These are phyloP conservation scores for Umbelopsis sp. DNA, from an alignment of 192 early-diverging fungal species.

Conservation along the genomic window DNA sequence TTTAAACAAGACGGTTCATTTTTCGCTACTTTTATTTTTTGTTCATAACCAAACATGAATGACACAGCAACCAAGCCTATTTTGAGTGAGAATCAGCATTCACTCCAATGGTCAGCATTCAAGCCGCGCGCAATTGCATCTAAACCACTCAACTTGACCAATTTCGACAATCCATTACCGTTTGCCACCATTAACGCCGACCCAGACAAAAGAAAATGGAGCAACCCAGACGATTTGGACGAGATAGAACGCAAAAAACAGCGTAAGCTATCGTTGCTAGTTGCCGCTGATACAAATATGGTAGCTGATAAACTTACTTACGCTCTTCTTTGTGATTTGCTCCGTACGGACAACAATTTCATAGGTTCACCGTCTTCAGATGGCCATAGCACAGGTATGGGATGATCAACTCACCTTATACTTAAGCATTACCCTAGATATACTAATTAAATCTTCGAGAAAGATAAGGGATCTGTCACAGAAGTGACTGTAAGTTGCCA, in stretches of 20 bases:
- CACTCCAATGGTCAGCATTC: slow-evolving; percentile 17
- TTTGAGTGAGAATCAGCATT: background rate
- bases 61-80: background rate
- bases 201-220: slow-evolving; percentile 2
- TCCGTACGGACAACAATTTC: background rate
- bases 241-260: slow-evolving; percentile 6
- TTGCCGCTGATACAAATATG: background rate
- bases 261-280: background rate
- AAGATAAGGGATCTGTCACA: too few relatives aligned
- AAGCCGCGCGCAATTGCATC: slow-evolving; percentile 16
- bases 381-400: slow-evolving; percentile 9
- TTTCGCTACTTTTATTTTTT: too few relatives aligned
- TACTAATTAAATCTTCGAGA: background rate
- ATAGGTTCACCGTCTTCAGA: background rate
- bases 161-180: slow-evolving; percentile 12
- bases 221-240: background rate
- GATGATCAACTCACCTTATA: too few relatives aligned
- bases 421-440: background rate
- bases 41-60: background rate
- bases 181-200: background rate
- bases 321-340: too few relatives aligned
- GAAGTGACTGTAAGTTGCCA: too few relatives aligned
- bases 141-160: background rate
- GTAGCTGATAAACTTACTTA: background rate
- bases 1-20: too few relatives aligned